phyloP scores from a whole-genome alignment of 2,329 filamentous ascomycete genomes.

The Epichloe uncinata region DNA sequence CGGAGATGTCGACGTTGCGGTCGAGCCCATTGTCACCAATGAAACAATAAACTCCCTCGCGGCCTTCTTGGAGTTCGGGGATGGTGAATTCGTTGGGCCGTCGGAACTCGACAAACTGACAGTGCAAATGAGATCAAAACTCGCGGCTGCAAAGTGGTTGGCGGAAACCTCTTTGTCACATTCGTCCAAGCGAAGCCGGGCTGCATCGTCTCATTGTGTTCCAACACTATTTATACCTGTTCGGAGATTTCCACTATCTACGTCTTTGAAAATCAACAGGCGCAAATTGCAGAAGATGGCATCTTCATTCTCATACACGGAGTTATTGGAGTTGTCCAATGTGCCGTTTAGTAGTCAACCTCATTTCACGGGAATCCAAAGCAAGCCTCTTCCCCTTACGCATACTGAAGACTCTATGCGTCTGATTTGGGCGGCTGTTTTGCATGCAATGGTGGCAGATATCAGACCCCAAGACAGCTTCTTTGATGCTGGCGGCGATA shows the following conservation, averaged over 20 bases:
- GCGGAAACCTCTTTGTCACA: constrained; percentile 27
- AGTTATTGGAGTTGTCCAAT: constrained; percentile 26
- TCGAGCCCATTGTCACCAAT: constrained; percentile 33
- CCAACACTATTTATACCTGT: constrained; percentile 36
- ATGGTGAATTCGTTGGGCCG: constrained; percentile 22
- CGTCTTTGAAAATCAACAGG: constrained; percentile 37
- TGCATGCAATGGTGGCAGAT: constrained; percentile 23
- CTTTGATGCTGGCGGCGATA: constrained; percentile 32
- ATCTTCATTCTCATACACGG: constrained; percentile 25
- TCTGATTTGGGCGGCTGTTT: constrained; percentile 31
- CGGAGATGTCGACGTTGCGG: constrained; percentile 32
- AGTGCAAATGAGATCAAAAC: constrained; percentile 26
- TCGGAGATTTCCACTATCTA: constrained; percentile 32
- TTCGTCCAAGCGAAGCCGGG: constrained; percentile 8
- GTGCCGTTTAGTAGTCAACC: constrained; percentile 21
- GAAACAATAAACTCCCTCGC: constrained; percentile 29
- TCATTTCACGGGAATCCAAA: constrained; percentile 19
- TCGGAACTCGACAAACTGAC: constrained; percentile 27
- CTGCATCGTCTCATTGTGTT: constrained; percentile 28
- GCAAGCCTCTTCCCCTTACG: constrained; percentile 35
- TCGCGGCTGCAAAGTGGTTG: constrained; percentile 30
- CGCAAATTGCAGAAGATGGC: constrained; percentile 33
- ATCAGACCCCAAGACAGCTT: constrained; percentile 33
- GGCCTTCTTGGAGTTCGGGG: constrained; percentile 37
- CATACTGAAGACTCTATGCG: constrained; percentile 34